A percentile compares a stretch with the other conserved stretches of the same genome.
These are phyloP conservation scores for Silene latifolia DNA, from an alignment of 148 eudicot genomes.

Conservation along the genomic window DNA sequence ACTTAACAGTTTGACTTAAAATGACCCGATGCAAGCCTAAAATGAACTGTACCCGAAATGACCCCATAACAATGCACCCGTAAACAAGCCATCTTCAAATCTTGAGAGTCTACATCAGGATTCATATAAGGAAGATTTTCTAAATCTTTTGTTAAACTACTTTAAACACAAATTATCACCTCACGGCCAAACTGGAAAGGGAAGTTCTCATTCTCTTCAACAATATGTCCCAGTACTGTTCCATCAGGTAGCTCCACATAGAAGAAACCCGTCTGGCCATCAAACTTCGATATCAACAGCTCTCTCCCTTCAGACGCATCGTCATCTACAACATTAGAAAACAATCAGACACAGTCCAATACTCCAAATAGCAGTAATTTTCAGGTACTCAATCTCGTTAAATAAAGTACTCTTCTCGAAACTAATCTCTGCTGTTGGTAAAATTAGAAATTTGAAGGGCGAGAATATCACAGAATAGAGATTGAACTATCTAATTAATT, in stretches of 20 bases:
- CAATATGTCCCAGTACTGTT: slow-evolving; percentile 54
- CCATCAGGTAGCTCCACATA: slow-evolving; percentile 89
- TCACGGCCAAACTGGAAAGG: slow-evolving; percentile 94
- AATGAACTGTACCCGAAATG: too few species aligned
- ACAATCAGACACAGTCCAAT: slow-evolving; percentile 3
- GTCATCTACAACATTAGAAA: slow-evolving; percentile 39
- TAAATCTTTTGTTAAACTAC: background rate
- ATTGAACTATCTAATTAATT: background rate
- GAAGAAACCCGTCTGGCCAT: slow-evolving; percentile 62
- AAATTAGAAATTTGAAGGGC: background rate
- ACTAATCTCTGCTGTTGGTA: background rate
- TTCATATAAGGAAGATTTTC: background rate
- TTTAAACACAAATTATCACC: slow-evolving; percentile 41
- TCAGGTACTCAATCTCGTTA: background rate
- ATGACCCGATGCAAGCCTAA: background rate
- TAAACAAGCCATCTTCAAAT: background rate
- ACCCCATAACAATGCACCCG: background rate
- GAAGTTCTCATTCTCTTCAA: slow-evolving; percentile 73
- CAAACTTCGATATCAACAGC: slow-evolving; percentile 40
- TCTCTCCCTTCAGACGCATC: slow-evolving; percentile 50
- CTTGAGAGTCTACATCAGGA: background rate
- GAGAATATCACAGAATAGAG: background rate
- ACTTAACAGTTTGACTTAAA: background rate
- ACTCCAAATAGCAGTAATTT: background rate
- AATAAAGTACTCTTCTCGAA: background rate